Percentiles rank a stretch among this genome's conserved stretches.
These are phyloP conservation scores for Stephania japonica DNA, from an alignment of 164 flowering plant genomes.

Conservation along the genomic window DNA sequence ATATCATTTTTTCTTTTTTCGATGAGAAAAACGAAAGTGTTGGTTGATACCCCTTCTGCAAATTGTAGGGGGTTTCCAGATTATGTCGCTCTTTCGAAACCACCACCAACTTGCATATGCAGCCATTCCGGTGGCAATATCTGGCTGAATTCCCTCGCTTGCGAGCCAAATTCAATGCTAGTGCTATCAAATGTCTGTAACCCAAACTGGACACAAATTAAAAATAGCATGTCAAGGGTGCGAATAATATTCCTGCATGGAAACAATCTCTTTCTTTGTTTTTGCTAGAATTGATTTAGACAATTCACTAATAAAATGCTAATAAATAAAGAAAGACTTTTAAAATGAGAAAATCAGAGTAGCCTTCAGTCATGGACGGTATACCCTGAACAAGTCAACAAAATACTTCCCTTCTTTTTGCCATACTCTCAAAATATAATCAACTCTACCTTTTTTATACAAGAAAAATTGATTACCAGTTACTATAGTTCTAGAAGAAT, in stretches of 20 bases:
- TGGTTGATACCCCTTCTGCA: constrained; percentile 14
- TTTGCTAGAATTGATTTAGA: background rate
- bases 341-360: background rate
- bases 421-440: background rate
- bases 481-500: background rate
- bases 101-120: constrained; percentile 81
- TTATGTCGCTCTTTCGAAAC: constrained; percentile 56
- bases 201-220: constrained; percentile 41
- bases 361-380: background rate
- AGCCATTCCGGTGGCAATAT: constrained; percentile 68
- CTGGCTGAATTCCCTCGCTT: constrained; percentile 53
- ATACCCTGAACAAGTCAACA: no score
- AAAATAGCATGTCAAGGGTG: background rate
- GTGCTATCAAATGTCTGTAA: constrained; percentile 51
- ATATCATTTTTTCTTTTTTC: background rate
- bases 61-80: constrained; percentile 4
- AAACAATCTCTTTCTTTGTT: background rate
- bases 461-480: background rate
- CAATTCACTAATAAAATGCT: background rate
- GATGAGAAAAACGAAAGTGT: constrained; percentile 10
- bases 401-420: background rate
- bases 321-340: background rate
- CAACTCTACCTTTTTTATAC: background rate
- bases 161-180: constrained; percentile 53
- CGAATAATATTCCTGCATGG: background rate